Base-by-base conservation (phyloP, 2,329 filamentous ascomycete genomes). In the Ampelomyces quisqualis region DNA sequence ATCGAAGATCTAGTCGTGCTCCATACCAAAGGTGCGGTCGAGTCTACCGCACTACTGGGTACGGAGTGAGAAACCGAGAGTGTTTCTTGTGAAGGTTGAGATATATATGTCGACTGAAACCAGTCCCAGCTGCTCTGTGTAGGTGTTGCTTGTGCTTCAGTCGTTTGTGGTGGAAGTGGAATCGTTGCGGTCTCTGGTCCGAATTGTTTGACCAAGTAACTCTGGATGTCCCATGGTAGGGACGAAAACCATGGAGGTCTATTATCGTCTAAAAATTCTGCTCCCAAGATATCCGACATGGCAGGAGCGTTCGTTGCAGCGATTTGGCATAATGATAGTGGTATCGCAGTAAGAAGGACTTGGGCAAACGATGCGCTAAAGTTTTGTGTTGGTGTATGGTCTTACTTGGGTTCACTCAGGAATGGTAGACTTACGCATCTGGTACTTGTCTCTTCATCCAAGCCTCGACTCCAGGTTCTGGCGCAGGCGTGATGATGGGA, bases 241-340 rank as follows among this genome's bases (percentile, higher is more conserved):
- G 58, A 54, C 5, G 35, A 30, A 19, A 68, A 68, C 64, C 65
- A 68, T 10, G 53, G 42, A 4, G 64, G 65, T 22, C 52, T 63
- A 4, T 62, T 62, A 15, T 60, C 49, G 20, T 66, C 62, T 2
- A 67, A 41, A 21, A 68, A 68, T 6, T 68, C 58, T 2, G 50
- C 45, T 57, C 58, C 64, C 5, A 68, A 36, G 6, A 68, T 62
- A 38, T 60, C 60, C 5, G 65, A 68, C 2, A 62, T 58, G 3
- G 62, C 64, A 2, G 64, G 62, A 19, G 66, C 37, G 24, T 68
- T 64, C 2, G 65, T 68, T 10, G 62, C 64, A 23, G 62, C 65
- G 6, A 67, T 53, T 34, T 61, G 47, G 28, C 64, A 62, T 9
- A 68, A 49, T 21, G 62, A 68, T 15, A 54, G 51, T 14, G 65